Percentiles rank a stretch among this genome's conserved stretches.
These are phyloP conservation scores for Raffaelea albimanens DNA, from an alignment of 2,329 filamentous ascomycete species.

Conservation along the genomic window DNA sequence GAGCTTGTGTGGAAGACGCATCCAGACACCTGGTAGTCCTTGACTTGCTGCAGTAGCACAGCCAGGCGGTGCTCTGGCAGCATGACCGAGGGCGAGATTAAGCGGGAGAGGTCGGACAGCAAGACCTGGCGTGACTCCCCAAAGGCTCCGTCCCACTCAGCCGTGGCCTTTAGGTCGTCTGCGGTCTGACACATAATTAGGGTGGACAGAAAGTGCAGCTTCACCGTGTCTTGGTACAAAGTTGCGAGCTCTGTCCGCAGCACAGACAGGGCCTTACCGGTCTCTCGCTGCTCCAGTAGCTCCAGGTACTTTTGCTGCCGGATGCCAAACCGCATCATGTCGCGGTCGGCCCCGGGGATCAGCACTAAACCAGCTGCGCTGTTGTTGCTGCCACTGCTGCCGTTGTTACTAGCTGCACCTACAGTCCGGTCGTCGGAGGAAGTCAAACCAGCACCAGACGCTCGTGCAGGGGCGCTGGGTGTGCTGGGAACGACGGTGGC, in stretches of 20 bases:
- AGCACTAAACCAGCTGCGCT: slow-evolving; percentile 53
- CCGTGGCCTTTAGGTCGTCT: slow-evolving; percentile 66
- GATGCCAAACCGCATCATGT: slow-evolving; percentile 78
- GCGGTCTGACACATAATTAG: slow-evolving; percentile 80
- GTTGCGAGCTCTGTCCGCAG: slow-evolving; percentile 82
- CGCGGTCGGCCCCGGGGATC: slow-evolving; percentile 62
- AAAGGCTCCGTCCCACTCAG: slow-evolving; percentile 75
- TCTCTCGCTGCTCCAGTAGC: slow-evolving; percentile 67
- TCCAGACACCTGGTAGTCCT: slow-evolving; percentile 69
- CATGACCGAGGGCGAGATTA: slow-evolving; percentile 93
- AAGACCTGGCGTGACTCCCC: slow-evolving; percentile 66
- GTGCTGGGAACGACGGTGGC: slow-evolving; percentile 11
- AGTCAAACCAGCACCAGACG: no score
- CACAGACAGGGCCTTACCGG: slow-evolving; percentile 67
- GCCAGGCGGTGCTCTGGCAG: slow-evolving; percentile 86
- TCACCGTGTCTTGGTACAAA: slow-evolving; percentile 65
- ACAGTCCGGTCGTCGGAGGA: no score
- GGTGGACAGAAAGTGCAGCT: slow-evolving; percentile 76
- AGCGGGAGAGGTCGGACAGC: slow-evolving; percentile 77
- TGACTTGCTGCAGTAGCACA: slow-evolving; percentile 71
- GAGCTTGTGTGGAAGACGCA: slow-evolving; percentile 86
- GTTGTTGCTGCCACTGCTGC: neutral
- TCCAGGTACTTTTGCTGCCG: slow-evolving; percentile 94
- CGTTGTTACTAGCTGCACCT: no score
- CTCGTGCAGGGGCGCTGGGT: no score